Base-by-base conservation (phyloP, 306 rosid genomes). In the Vicia faba region DNA sequence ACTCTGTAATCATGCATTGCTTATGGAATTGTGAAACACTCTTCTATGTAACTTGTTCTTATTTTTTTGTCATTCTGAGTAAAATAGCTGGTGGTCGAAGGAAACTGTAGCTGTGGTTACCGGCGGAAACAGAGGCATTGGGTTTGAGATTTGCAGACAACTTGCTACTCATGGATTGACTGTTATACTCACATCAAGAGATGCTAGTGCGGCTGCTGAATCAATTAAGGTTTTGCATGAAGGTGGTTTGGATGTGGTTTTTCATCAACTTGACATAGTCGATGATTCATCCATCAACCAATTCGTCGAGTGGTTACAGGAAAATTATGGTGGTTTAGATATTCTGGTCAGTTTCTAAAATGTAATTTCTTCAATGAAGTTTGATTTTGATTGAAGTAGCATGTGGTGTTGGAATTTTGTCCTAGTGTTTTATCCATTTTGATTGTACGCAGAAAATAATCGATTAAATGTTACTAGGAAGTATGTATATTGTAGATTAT, bases 1-100 rank as follows among this genome's bases (percentile, higher is more conserved):
- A 23, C 25, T 23, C 25, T 23, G 2, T 23, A 23, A 23, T 23
- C 25, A 23, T 23, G 25, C 25, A 23, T 23, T 23, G 25, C 25
- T 23, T 25, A 25, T 25, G 3, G 28, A 25, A 25, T 25, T 25
- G 28, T 25, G 2, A 25, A 25, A 25, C 28, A 25, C 28, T 25
- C 28, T 25, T 25, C 28, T 25, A 25, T 1, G 4, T 25, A 25
- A 25, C 3, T 1, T 25, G 28, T 25, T 25, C 28, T 25, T 2
- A 33, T 1, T 33, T 33, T 31, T 7, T 7, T 7, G 38, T 33
- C 0, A 31, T 57, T 45, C 25, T 29, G 46, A 28, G 36, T 46
- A 4, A 56, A 15, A 2, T 68, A 92, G 98, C 84, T 93, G 98
- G 98, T 93, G 98, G 98, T 85, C 93, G 13, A 80, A 86, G 50